phyloP scores from a whole-genome alignment of 495 filamentous ascomycete genomes.

The Neurospora sublineolata region DNA sequence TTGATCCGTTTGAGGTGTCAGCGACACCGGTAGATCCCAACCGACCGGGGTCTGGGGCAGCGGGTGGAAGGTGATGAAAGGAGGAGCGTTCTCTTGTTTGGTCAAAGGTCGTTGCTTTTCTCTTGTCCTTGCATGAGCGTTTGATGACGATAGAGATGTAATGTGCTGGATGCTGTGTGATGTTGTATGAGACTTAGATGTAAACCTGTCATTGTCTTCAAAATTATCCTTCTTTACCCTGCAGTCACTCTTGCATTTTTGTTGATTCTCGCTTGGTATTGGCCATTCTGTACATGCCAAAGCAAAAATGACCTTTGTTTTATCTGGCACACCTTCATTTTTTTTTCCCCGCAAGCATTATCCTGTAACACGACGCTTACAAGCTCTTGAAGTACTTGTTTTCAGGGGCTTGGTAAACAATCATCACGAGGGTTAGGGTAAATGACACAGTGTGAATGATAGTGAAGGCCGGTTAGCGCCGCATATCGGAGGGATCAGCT shows the following conservation, averaged over 20 bases:
- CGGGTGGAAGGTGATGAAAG: neutral
- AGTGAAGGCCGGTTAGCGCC: neutral
- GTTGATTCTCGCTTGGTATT: neutral
- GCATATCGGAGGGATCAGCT: neutral
- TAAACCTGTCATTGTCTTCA: neutral
- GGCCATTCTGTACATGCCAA: neutral
- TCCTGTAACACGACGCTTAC: neutral
- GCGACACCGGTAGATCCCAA: neutral
- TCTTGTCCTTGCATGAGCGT: neutral
- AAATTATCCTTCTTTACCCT: neutral
- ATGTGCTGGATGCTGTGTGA: neutral
- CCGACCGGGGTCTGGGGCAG: neutral
- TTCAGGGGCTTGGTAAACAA: neutral
- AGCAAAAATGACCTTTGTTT: neutral
- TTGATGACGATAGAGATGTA: neutral
- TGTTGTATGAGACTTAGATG: neutral
- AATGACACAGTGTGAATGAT: neutral
- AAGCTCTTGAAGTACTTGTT: neutral
- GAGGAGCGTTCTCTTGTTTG: neutral
- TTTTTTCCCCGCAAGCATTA: neutral
- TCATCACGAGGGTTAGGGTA: neutral
- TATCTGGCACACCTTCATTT: neutral
- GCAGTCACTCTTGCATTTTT: neutral
- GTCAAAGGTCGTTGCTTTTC: neutral
- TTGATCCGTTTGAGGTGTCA: neutral